Evolutionary conservation across 495 filamentous ascomycete species (phyloP), one percentile per base, ranked within the genome.

Genomic region (Xylaria palmicola): DNA sequence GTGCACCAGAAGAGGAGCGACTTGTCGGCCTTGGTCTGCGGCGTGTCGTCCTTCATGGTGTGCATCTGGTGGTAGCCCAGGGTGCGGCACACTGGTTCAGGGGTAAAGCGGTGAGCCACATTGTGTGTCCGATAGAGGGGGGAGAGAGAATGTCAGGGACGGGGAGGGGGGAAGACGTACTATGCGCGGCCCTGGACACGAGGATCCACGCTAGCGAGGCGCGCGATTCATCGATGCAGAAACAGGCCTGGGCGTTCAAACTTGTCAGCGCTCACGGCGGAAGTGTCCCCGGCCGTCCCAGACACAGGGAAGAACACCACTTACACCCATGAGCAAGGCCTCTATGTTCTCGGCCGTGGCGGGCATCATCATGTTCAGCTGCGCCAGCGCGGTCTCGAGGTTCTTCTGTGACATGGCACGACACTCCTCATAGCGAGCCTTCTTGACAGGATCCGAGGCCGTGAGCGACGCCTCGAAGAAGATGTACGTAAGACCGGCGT

Each of bases 201-300:
- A 90, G 69, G 2, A 83, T 79, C 80, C 86, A 85, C n/a, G 82
- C 83, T 6, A 88, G 73, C 0, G 86, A 85, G 0, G 85, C 85
- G 37, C 86, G 85, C 7, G 83, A 85, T 9, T 83, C 79, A 48
- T 90, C 85, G 32, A 88, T 79, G 15, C 84, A 82, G 65, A 86
- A 85, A 32, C 72, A 69, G 15, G 75, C 72, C 77, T 72, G 20
- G 30, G 22, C 3, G 17, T 36, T 22, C 17, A n/a, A 41, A 60
- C 17, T 20, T 17, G 48, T 34, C n/a, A 51, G 55, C n/a, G n/a
- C n/a, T n/a, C n/a, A n/a, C n/a, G n/a, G n/a, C n/a, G n/a, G n/a
- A n/a, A n/a, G n/a, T n/a, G n/a, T n/a, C n/a, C n/a, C n/a, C n/a
- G n/a, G n/a, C n/a, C n/a, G 20, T 51, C 48, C 3, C 8, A 20